phyloP scores from a whole-genome alignment of 2,329 filamentous ascomycete species.

The Calonectria pseudoreteaudii region DNA sequence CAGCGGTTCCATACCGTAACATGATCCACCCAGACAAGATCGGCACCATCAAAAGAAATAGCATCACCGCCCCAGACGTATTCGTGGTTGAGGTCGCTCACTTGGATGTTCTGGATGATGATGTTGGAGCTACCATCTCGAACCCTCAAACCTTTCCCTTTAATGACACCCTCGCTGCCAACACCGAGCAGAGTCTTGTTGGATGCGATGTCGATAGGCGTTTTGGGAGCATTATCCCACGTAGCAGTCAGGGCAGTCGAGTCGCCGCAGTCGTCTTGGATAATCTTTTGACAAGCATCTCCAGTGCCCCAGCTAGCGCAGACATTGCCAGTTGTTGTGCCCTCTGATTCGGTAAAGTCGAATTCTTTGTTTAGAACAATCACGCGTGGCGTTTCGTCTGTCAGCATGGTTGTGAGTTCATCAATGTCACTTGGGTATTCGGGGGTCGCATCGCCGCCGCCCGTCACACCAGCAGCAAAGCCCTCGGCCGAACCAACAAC shows the following conservation, averaged over 20 bases:
- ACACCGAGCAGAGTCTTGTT: conserved; percentile 56
- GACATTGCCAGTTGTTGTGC: conserved; percentile 31
- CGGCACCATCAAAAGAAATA: conserved; percentile 25
- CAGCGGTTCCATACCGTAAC: conserved; percentile 12
- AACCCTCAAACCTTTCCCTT: conserved; percentile 55
- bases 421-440: conserved; percentile 29
- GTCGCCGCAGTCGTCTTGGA: conserved; percentile 36
- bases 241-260: conserved; percentile 22
- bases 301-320: conserved; percentile 37
- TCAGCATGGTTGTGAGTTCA: conserved; percentile 30
- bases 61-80: conserved; percentile 38
- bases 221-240: background rate
- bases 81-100: conserved; percentile 31
- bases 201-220: conserved; percentile 36
- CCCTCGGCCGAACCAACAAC: conserved; percentile 28
- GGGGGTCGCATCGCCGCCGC: conserved; percentile 26
- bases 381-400: conserved; percentile 44
- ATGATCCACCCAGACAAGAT: conserved; percentile 36
- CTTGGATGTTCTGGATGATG: conserved; percentile 45
- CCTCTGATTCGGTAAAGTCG: conserved; percentile 42
- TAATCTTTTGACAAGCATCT: conserved; percentile 33
- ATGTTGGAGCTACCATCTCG: conserved; percentile 44
- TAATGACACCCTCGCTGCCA: conserved; percentile 52
- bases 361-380: conserved; percentile 50
- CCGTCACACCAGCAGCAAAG: conserved; percentile 29